Percentiles rank a stretch among this genome's conserved stretches.
phyloP scores from a whole-genome alignment of 1,284 basidiomycete species.

The Rhizoctonia solani region DNA sequence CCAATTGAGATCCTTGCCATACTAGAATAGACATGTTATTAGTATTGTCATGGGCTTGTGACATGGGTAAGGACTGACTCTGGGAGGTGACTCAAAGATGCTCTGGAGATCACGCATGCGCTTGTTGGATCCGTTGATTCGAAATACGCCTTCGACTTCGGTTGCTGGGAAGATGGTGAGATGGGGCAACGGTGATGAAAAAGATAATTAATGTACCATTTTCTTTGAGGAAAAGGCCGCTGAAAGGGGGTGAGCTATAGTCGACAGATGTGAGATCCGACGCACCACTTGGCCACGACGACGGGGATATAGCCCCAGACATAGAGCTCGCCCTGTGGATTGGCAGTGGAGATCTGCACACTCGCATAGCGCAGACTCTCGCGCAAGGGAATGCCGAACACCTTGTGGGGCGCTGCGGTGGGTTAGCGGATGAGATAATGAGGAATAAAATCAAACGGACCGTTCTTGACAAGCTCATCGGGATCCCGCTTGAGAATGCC shows the following conservation, averaged over 20 bases:
- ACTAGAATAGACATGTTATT: conserved; percentile 53
- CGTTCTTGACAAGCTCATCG: conserved; percentile 47
- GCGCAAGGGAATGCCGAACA: conserved; percentile 85
- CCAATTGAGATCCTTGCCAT: conserved; percentile 94
- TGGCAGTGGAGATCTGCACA: conserved; percentile 94
- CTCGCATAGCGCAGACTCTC: conserved; percentile 86
- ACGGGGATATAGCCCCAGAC: conserved; percentile 96
- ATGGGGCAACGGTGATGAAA: conserved; percentile 20
- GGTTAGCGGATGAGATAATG: conserved; percentile 18
- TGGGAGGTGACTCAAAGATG: conserved; percentile 85
- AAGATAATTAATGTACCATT: conserved; percentile 58
- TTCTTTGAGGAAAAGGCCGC: conserved; percentile 89
- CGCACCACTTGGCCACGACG: conserved; percentile 94
- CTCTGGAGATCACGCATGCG: conserved; percentile 95
- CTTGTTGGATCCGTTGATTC: conserved; percentile 90
- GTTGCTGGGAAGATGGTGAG: conserved; percentile 70
- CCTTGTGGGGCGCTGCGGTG: conserved; percentile 45
- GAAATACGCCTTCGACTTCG: conserved; percentile 94
- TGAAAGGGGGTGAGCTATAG: conserved; percentile 43
- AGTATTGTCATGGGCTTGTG: too few relatives aligned
- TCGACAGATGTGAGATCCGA: conserved; percentile 41
- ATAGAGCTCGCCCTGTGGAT: conserved; percentile 77
- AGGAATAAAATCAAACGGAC: conserved; percentile 44
- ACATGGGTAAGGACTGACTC: conserved; percentile 56
- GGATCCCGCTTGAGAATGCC: conserved; percentile 52